These are phyloP conservation scores for Amylocarpus encephaloides DNA, from an alignment of 2,329 filamentous ascomycete species.

Conservation along the genomic window DNA sequence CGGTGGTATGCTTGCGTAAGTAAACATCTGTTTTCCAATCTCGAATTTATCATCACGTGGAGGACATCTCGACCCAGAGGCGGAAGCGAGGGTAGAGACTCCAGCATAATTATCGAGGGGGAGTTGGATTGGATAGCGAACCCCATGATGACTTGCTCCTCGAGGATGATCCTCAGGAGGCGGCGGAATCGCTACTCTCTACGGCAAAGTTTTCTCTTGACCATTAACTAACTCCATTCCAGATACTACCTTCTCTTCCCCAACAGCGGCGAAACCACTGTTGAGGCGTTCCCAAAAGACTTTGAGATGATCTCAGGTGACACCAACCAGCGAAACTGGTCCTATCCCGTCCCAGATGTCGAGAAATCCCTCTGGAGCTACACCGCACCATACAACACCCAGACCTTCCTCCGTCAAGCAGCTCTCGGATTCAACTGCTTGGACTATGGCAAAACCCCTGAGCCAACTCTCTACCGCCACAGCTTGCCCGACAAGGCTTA, in stretches of 20 bases:
- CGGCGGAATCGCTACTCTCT: no score
- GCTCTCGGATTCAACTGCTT: constrained; percentile 94
- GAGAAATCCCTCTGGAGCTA: constrained; percentile 63
- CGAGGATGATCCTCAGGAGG: no score
- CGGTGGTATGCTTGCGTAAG: constrained; percentile 80
- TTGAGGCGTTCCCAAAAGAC: constrained; percentile 67
- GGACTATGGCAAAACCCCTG: constrained; percentile 55
- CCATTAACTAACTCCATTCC: constrained; percentile 15
- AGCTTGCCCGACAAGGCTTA: constrained; percentile 72
- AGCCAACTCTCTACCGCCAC: constrained; percentile 70
- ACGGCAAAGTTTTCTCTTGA: background rate
- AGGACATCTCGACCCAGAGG: background rate
- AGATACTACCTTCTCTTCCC: constrained; percentile 82
- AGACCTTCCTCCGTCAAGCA: constrained; percentile 67
- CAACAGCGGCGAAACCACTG: constrained; percentile 44
- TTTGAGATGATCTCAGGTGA: constrained; percentile 82
- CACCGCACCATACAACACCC: constrained; percentile 45
- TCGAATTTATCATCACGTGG: background rate
- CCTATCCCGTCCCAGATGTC: constrained; percentile 57
- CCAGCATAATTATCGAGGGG: no score
- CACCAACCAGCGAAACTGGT: constrained; percentile 61
- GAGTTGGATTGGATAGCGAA: background rate
- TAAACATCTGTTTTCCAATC: constrained; percentile 26
- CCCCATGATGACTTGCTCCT: background rate
- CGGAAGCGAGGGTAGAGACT: no score